These are phyloP conservation scores for Saccharomycopsis selenospora DNA, from an alignment of 805 yeast species.

Conservation along the genomic window DNA sequence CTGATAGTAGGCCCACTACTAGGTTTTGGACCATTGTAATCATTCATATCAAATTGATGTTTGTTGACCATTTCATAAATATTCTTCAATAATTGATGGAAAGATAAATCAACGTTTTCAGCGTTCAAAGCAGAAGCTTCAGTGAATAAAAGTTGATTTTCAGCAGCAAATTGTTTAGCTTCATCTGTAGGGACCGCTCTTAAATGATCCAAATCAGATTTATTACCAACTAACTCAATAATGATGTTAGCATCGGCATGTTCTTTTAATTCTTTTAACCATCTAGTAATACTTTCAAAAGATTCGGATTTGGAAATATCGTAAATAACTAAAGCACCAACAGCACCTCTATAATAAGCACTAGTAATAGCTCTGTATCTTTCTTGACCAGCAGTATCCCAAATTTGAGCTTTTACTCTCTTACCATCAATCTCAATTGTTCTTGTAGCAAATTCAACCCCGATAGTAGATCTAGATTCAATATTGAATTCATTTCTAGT, in stretches of 20 bases:
- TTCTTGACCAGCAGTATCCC: constrained; percentile 99
- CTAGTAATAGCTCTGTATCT: constrained; percentile 96
- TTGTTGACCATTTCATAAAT: constrained; percentile 92
- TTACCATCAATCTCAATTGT: constrained; percentile 83
- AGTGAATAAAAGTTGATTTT: constrained; percentile 84
- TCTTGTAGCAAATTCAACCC: constrained; percentile 97
- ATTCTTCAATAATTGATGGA: constrained; percentile 86
- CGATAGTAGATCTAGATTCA: constrained; percentile 91
- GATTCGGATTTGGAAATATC: constrained; percentile 88
- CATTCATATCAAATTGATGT: constrained; percentile 86
- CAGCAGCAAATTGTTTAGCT: constrained; percentile 89
- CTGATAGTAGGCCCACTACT: constrained; percentile 85
- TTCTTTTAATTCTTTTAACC: constrained; percentile 86
- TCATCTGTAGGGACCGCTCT: constrained; percentile 98
- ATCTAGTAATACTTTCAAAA: constrained; percentile 77
- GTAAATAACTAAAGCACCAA: constrained; percentile 92
- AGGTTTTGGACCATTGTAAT: constrained; percentile 56
- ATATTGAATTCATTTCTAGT: constrained; percentile 93
- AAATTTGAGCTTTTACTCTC: constrained; percentile 81
- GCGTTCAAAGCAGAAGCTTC: constrained; percentile 94
- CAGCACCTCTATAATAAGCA: constrained; percentile 97
- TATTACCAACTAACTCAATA: constrained; percentile 88
- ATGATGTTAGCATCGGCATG: constrained; percentile 94
- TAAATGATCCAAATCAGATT: constrained; percentile 82
- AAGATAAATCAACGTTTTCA: constrained; percentile 90